Base-by-base conservation (phyloP, 2,329 filamentous ascomycete species). In the Colletotrichum sidae region DNA sequence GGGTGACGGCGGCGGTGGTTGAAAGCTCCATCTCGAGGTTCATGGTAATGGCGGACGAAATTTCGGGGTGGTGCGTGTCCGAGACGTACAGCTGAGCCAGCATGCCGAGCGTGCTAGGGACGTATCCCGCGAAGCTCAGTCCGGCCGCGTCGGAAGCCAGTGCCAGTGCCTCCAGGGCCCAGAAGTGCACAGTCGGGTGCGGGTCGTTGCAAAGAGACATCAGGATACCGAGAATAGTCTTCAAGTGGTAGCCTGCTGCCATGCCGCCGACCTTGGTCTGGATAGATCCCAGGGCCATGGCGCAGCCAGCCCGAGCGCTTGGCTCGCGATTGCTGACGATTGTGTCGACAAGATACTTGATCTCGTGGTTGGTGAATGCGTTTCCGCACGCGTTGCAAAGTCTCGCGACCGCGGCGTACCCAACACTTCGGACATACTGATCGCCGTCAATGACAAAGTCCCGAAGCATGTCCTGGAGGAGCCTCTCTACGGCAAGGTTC, bases 141-240 rank as follows among this genome's bases (percentile, higher is more conserved):
- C 96, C 96, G 2, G 96, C 94, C 10, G 95, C 96, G 72, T 97
- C 95, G 3, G 95, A 92, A 11, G 97, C 94, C 56, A 92, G 85
- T 2, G 92, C 90, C 37, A 99, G 79, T 9, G 93, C 95, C 75
- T 97, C 94, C 49, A 99, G 82, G 3, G 96, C 95, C 94, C 94
- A 98, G 75, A 95, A 97, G 77, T 99, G 96, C 8, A 99, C 96
- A 1, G 92, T 90, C 0, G 96, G 94, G 75, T 99, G 96, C 17
- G 95, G 93, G 73, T 99, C 96, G 71, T 94, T 97, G 76, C 94
- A 95, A 9, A 99, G 85, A 8, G 96, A 98, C 92, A 98, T 97
- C n/a, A 99, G 82, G 44, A 99, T 96, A 15, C 95, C 92, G n/a
- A 97, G 86, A 54, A 99, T 97, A 2, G 94, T 97, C 81, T 98